A percentile compares a stretch with the other conserved stretches of the same genome.
Evolutionary conservation across 106 monocot genomes (phyloP).

Genomic region (Chionographis japonica): DNA sequence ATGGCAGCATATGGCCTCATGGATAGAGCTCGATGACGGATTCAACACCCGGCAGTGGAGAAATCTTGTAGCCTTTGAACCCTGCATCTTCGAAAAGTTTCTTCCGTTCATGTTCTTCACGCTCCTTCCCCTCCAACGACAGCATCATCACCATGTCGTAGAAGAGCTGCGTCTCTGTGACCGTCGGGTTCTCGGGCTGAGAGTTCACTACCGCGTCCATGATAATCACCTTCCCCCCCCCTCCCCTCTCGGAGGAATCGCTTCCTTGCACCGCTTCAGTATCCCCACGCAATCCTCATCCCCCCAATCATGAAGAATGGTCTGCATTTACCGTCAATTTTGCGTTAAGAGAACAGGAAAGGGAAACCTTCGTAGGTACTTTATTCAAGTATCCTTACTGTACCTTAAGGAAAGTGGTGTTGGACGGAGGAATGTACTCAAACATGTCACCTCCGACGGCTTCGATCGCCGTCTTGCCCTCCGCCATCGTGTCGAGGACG

Average conservation of each 20-base stretch:
- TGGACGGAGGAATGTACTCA: too few relatives aligned
- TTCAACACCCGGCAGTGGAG: neutral
- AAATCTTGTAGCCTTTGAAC: neutral
- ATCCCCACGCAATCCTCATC: neutral
- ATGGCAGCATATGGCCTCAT: neutral
- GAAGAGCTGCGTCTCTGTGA: neutral
- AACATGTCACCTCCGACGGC: too few relatives aligned
- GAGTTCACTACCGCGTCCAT: neutral
- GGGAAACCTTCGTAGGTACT: too few relatives aligned
- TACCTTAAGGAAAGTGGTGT: too few relatives aligned
- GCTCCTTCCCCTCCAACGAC: neutral
- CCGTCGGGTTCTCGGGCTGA: neutral
- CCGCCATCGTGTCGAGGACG: too few relatives aligned
- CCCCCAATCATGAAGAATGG: neutral
- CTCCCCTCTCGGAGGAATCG: neutral
- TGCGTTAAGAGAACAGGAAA: too few relatives aligned
- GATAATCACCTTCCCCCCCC: neutral
- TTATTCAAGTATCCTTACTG: too few relatives aligned
- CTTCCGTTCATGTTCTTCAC: neutral
- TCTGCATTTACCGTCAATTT: too few relatives aligned
- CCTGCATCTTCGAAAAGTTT: neutral
- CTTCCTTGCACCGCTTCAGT: neutral
- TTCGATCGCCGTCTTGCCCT: too few relatives aligned
- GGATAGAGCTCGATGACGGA: constrained; percentile 1
- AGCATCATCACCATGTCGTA: neutral